Percentiles rank a stretch among this genome's conserved stretches.
phyloP scores from a whole-genome alignment of 2,329 filamentous ascomycete species.

The Phoma sp. region DNA sequence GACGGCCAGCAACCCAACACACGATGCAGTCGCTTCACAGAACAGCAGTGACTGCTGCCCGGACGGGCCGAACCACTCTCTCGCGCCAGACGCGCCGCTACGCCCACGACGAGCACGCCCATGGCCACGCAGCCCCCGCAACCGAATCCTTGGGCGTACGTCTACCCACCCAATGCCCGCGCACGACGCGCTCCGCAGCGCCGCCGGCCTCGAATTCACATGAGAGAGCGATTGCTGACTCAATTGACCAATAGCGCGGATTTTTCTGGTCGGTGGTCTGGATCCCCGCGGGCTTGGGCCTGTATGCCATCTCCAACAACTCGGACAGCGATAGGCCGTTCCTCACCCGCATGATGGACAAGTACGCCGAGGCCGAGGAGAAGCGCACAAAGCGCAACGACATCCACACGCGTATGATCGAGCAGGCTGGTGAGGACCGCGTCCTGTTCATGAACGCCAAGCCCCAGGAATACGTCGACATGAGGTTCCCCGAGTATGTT shows the following conservation, averaged over 20 bases:
- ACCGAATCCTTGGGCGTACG: slow-evolving; percentile 61
- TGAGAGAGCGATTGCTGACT: slow-evolving; percentile 23
- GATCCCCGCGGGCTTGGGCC: slow-evolving; percentile 53
- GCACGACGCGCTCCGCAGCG: background rate
- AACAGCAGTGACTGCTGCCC: slow-evolving; percentile 52
- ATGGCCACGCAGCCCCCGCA: slow-evolving; percentile 47
- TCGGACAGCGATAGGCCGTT: slow-evolving; percentile 49
- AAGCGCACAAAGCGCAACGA: slow-evolving; percentile 63
- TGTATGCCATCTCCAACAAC: slow-evolving; percentile 55
- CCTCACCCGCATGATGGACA: slow-evolving; percentile 60
- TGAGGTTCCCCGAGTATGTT: slow-evolving; percentile 71
- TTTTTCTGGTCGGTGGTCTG: slow-evolving; percentile 60
- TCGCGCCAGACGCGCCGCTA: slow-evolving; percentile 51
- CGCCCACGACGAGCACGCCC: slow-evolving; percentile 46
- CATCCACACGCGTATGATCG: slow-evolving; percentile 65
- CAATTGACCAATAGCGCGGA: slow-evolving; percentile 44
- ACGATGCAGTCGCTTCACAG: slow-evolving; percentile 55
- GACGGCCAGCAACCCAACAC: slow-evolving; percentile 26
- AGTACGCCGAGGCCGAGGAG: slow-evolving; percentile 61
- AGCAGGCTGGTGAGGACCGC: slow-evolving; percentile 68
- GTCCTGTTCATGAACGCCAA: slow-evolving; percentile 62
- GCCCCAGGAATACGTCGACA: slow-evolving; percentile 57
- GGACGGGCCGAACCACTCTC: slow-evolving; percentile 43
- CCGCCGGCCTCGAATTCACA: background rate
- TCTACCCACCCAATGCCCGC: slow-evolving; percentile 30